phyloP scores from a whole-genome alignment of 176 grass and related monocot genomes.

The Eleusine indica region DNA sequence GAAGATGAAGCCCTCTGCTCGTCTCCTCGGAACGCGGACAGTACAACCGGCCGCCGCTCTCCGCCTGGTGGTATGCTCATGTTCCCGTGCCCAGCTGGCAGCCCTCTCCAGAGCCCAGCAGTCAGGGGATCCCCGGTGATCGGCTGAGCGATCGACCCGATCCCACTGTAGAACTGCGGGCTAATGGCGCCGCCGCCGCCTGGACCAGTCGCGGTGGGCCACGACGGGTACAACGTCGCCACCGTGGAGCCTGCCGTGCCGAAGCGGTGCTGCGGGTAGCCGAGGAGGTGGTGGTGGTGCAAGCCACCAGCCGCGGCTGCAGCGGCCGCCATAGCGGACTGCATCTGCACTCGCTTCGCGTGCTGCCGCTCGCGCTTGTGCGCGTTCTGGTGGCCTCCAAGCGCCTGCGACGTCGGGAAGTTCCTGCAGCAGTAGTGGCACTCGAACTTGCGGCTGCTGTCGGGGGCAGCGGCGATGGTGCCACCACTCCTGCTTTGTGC shows the following conservation, averaged over 20 bases:
- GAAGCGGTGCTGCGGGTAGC: slow-evolving; percentile 65
- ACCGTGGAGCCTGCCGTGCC: slow-evolving; percentile 33
- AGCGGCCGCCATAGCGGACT: slow-evolving; percentile 61
- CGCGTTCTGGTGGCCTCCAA: slow-evolving; percentile 97
- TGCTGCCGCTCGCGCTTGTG: slow-evolving; percentile 97
- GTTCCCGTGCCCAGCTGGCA: slow-evolving; percentile 37
- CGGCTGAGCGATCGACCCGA: slow-evolving; percentile 65
- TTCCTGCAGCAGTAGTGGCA: slow-evolving; percentile 98
- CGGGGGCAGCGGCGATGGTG: slow-evolving; percentile 29
- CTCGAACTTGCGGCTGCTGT: slow-evolving; percentile 87
- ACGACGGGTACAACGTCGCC: slow-evolving; percentile 53
- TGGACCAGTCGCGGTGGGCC: slow-evolving; percentile 26
- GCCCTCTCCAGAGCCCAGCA: slow-evolving; percentile 60
- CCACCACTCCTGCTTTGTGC: slow-evolving; percentile 35
- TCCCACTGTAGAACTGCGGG: slow-evolving; percentile 63
- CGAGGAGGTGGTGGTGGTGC: slow-evolving; percentile 65
- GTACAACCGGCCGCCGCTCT: slow-evolving; percentile 40
- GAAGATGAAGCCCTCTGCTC: slow-evolving; percentile 41
- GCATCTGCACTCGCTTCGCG: slow-evolving; percentile 92
- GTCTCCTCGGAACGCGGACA: slow-evolving; percentile 45
- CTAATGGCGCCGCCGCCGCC: slow-evolving; percentile 21
- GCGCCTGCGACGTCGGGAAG: slow-evolving; percentile 95
- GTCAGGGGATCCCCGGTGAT: slow-evolving; percentile 68
- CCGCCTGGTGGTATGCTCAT: slow-evolving; percentile 22
- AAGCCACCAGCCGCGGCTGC: slow-evolving; percentile 39